A percentile compares a stretch with the other conserved stretches of the same genome.
These are phyloP conservation scores for Avena atlantica DNA, from an alignment of 176 grass and related monocot genomes.

Conservation along the genomic window DNA sequence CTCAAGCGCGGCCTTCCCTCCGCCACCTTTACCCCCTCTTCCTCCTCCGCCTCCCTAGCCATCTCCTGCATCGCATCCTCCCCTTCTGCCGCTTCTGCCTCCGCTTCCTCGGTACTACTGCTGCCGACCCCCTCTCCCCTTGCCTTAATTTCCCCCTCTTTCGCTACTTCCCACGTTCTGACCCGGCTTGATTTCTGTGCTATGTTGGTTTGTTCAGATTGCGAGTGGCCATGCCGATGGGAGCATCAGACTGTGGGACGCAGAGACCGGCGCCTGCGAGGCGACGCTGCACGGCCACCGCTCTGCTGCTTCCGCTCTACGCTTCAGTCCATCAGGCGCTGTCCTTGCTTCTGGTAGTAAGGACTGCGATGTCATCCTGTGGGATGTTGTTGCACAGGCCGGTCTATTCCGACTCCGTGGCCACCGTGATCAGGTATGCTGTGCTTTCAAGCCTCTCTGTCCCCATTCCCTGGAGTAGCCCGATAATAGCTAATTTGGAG, in stretches of 20 bases:
- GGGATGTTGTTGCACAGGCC: conserved; percentile 87
- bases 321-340: conserved; percentile 63
- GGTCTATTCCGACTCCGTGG: conserved; percentile 83
- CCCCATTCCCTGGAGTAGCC: neutral
- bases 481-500: neutral
- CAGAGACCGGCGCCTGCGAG: conserved; percentile 76
- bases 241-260: conserved; percentile 89
- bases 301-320: conserved; percentile 71
- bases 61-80: conserved; percentile 66
- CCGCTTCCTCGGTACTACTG: conserved; percentile 59
- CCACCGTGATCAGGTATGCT: conserved; percentile 83
- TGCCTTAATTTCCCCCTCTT: conserved; percentile 5
- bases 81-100: conserved; percentile 50
- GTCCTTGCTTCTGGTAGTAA: conserved; percentile 87
- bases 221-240: conserved; percentile 92
- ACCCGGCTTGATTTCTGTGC: neutral
- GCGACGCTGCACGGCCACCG: conserved; percentile 91
- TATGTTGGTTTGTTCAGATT: conserved; percentile 59
- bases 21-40: conserved; percentile 58
- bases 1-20: conserved; percentile 81
- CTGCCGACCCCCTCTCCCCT: conserved; percentile 4
- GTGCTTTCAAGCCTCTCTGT: neutral
- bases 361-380: conserved; percentile 92
- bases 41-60: conserved; percentile 44
- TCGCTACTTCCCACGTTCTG: conserved; percentile 6